Evolutionary conservation across 768 basidiomycete species (phyloP), one percentile per base, ranked within the genome.

Genomic region (Austroboletus eburneus): DNA sequence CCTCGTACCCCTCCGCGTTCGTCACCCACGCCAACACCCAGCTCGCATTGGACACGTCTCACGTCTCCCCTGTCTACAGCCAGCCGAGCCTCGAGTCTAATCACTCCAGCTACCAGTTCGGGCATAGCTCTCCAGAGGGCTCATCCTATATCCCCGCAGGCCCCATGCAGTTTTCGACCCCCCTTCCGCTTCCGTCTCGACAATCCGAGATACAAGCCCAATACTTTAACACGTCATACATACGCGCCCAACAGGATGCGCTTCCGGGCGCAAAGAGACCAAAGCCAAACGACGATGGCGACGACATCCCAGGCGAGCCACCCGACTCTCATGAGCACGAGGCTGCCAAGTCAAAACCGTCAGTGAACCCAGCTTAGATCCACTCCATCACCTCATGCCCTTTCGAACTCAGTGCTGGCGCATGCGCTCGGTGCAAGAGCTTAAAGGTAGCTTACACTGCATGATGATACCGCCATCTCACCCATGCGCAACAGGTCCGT

Each of bases 371-470:
- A 4, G 8, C 6, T 43, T 37, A 1, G n/a, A n/a, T n/a, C 20
- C 9, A 23, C 27, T 37, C 7, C 8, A 27, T 24, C 34, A 37
- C 16, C 41, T 52, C 9, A 49, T 32, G 21, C 29, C 49, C 43
- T 36, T 54, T 13, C 43, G 16, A 29, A 16, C 25, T 29, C 21
- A 78, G 73, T 21, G 54, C 64, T 36, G 83, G 86, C 18, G 87
- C 86, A 33, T 89, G 87, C 59, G 72, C 73, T 48, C 77, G 86
- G 4, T 89, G 87, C 69, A 88, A 87, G 61, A 65, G 66, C 22
- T 51, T 78, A 45, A 78, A 78, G 66, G 76, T 73, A 50, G 27
- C 57, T 49, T 22, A 1, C 22, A 21, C 14, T 32, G 1, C 29
- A 27, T 44, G 16, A 7, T 23, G 10, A 29, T 22, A 9, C 13